Evolutionary conservation across 192 early-diverging fungal genomes (phyloP).

Genomic region (Piromyces finnis): DNA sequence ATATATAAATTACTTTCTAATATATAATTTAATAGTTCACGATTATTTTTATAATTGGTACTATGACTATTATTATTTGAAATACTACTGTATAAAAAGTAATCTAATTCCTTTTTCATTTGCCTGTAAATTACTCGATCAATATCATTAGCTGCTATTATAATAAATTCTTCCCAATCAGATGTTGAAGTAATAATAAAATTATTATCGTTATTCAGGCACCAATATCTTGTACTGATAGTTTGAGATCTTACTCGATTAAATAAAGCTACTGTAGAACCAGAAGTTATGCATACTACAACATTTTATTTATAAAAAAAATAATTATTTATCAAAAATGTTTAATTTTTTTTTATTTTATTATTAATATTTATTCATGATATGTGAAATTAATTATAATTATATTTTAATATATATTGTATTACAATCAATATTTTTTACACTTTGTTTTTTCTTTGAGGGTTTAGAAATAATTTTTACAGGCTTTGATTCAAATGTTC

Average conservation of each 20-base stretch:
- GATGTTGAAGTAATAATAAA: background rate
- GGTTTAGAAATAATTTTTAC: slow-evolving; percentile 89
- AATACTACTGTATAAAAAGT: slow-evolving; percentile 3
- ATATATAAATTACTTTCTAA: background rate
- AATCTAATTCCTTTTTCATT: slow-evolving; percentile 7
- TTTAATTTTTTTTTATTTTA: slow-evolving; percentile 31
- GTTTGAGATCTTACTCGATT: slow-evolving; percentile 81
- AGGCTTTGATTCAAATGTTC: slow-evolving; percentile 46
- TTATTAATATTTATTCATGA: too few relatives aligned
- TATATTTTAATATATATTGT: too few relatives aligned
- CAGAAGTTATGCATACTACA: slow-evolving; percentile 71
- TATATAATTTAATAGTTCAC: background rate
- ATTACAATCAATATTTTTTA: slow-evolving; percentile 56
- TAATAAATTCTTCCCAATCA: background rate
- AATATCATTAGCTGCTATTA: slow-evolving; percentile 8
- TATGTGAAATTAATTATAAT: too few relatives aligned
- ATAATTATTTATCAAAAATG: background rate
- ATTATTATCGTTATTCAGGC: slow-evolving; percentile 26
- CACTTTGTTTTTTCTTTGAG: slow-evolving; percentile 70
- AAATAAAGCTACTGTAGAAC: slow-evolving; percentile 69
- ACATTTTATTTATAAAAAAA: slow-evolving; percentile 19
- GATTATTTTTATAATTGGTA: background rate
- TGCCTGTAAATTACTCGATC: slow-evolving; percentile 15
- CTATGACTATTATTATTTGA: background rate
- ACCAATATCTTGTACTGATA: slow-evolving; percentile 70